Evolutionary conservation across 129 eudicot genomes (phyloP).

Genomic region (Gnaphalium uliginosum): DNA sequence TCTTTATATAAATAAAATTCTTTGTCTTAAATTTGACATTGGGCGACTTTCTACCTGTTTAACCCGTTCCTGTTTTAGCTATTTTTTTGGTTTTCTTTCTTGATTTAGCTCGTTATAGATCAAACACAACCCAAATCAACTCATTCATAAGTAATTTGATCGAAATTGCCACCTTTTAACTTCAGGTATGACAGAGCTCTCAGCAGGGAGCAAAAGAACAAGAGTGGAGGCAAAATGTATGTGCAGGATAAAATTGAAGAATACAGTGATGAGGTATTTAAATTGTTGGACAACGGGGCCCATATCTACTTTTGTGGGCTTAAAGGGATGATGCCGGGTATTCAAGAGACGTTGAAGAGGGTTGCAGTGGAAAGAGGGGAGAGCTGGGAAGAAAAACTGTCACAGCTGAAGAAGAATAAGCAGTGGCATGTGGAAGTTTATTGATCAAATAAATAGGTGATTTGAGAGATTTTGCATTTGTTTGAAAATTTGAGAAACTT

Average conservation of each 20-base stretch:
- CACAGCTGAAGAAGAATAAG: slow-evolving; percentile 84
- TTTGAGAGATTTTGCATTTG: slow-evolving; percentile 3
- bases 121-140: background rate
- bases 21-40: background rate
- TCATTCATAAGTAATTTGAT: background rate
- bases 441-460: slow-evolving; percentile 34
- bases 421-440: slow-evolving; percentile 99
- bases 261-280: slow-evolving; percentile 88
- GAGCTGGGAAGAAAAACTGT: slow-evolving; percentile 87
- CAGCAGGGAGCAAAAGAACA: slow-evolving; percentile 91
- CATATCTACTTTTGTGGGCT: slow-evolving; percentile 98
- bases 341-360: slow-evolving; percentile 86
- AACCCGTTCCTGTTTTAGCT: slow-evolving; percentile 1
- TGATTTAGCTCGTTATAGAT: background rate
- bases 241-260: slow-evolving; percentile 98
- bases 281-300: slow-evolving; percentile 80
- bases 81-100: background rate
- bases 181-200: slow-evolving; percentile 87
- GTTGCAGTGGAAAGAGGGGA: slow-evolving; percentile 92
- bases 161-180: slow-evolving; percentile 15
- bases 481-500: slow-evolving; percentile 21
- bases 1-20: too few species aligned
- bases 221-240: slow-evolving; percentile 90
- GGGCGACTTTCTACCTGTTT: background rate
- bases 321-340: slow-evolving; percentile 99